phyloP scores from a whole-genome alignment of 805 yeast genomes.

The Ogataea paradorogensis region DNA sequence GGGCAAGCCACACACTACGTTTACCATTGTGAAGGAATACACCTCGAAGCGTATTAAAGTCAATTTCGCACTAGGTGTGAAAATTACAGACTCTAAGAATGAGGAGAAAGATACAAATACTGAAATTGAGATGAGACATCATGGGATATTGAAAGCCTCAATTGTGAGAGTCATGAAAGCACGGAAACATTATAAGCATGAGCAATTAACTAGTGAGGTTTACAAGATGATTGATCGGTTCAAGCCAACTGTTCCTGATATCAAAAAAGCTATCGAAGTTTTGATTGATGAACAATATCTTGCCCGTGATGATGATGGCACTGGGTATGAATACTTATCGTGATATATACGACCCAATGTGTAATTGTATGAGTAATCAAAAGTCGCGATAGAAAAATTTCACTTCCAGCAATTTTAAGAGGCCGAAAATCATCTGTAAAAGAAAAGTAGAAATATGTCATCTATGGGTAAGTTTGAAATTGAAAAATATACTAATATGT shows the following conservation, averaged over 20 bases:
- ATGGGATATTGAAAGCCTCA: constrained; percentile 80
- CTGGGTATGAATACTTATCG: constrained; percentile 77
- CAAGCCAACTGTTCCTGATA: constrained; percentile 79
- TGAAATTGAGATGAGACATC: constrained; percentile 58
- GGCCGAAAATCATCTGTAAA: constrained; percentile 3
- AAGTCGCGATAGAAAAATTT: constrained; percentile 5
- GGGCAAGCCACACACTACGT: constrained; percentile 52
- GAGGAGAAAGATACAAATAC: constrained; percentile 84
- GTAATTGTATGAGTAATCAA: neutral
- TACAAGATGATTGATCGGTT: constrained; percentile 83
- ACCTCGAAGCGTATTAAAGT: constrained; percentile 81
- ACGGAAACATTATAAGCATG: constrained; percentile 74
- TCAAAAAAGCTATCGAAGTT: constrained; percentile 80
- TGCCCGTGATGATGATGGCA: constrained; percentile 68
- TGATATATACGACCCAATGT: constrained; percentile 25
- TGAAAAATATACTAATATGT: constrained; percentile 3
- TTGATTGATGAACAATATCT: constrained; percentile 85
- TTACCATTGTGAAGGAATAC: constrained; percentile 75
- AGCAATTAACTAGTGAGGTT: constrained; percentile 80
- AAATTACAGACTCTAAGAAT: constrained; percentile 53
- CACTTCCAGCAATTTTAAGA: constrained; percentile 13
- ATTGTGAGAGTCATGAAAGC: constrained; percentile 97
- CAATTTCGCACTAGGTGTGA: constrained; percentile 51
- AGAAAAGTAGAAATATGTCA: constrained; percentile 10
- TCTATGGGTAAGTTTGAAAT: constrained; percentile 14